Evolutionary conservation across 2,329 filamentous ascomycete species (phyloP).

Genomic region (Aureobasidium leucospermi): DNA sequence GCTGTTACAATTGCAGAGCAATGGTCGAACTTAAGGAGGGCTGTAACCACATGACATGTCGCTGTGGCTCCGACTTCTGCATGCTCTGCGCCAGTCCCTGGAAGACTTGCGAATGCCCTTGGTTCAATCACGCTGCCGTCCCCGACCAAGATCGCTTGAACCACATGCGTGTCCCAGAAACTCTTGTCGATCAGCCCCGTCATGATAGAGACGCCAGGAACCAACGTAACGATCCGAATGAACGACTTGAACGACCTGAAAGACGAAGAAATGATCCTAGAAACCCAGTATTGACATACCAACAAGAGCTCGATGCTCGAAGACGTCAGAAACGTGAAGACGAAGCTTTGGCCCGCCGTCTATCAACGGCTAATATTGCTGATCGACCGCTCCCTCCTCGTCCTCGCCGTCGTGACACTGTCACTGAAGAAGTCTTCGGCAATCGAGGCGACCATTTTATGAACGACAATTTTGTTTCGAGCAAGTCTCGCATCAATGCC

Average conservation of each 20-base stretch:
- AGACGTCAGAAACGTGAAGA: conserved; percentile 40
- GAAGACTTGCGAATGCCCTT: conserved; percentile 77
- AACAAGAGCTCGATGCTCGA: conserved; percentile 32
- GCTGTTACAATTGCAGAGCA: conserved; percentile 65
- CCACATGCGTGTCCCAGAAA: conserved; percentile 44
- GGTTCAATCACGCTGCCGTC: conserved; percentile 57
- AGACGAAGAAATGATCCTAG: conserved; percentile 5
- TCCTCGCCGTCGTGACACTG: conserved; percentile 30
- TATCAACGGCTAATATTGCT: conserved; percentile 39
- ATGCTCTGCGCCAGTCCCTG: conserved; percentile 76
- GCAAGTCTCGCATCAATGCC: conserved; percentile 22
- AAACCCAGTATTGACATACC: conserved; percentile 23
- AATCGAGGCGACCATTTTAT: conserved; percentile 52
- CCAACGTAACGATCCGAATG: not conserved
- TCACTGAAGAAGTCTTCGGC: conserved; percentile 27
- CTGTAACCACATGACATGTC: conserved; percentile 83
- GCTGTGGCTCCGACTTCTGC: conserved; percentile 78
- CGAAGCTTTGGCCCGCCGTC: conserved; percentile 44
- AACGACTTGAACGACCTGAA: not conserved
- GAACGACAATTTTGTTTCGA: conserved; percentile 50
- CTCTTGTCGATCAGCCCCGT: conserved; percentile 26
- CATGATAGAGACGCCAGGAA: conserved; percentile 24
- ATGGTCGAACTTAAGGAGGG: conserved; percentile 75
- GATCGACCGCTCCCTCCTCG: conserved; percentile 17
- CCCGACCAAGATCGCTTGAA: conserved; percentile 48